phyloP scores from a whole-genome alignment of 176 grass and related monocot species.

The Juncus effusus region DNA sequence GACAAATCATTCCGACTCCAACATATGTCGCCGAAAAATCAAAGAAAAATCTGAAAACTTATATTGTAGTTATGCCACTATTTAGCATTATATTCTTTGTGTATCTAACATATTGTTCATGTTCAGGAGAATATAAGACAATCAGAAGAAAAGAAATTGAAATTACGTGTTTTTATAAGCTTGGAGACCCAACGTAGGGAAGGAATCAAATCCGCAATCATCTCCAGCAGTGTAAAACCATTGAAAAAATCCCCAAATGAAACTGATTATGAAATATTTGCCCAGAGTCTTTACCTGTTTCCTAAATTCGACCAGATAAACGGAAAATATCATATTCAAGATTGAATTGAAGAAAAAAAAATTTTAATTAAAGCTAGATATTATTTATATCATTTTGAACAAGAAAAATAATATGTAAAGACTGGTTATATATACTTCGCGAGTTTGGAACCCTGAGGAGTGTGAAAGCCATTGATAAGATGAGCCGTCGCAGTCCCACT shows the following conservation, averaged over 20 bases:
- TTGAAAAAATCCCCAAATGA: conserved; percentile 85
- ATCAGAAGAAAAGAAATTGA: conserved; percentile 4
- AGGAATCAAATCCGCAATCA: conserved; percentile 47
- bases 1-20: conserved; percentile 86
- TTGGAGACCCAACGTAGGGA: conserved; percentile 62
- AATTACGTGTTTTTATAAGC: conserved; percentile 56
- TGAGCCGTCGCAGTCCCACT: conserved; percentile 84
- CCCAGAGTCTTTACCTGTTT: conserved; percentile 58
- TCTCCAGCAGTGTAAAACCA: conserved; percentile 88
- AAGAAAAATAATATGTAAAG: not conserved
- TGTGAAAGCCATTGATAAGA: conserved; percentile 90
- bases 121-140: not conserved
- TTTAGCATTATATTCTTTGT: too few relatives aligned
- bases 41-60: conserved; percentile 55
- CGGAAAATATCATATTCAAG: conserved; percentile 15
- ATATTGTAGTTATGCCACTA: not conserved
- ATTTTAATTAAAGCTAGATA: too few relatives aligned
- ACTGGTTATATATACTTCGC: conserved; percentile 40
- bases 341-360: too few relatives aligned
- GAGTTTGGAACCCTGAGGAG: conserved; percentile 50
- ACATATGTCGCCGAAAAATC: conserved; percentile 80
- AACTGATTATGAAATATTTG: conserved; percentile 57
- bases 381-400: too few relatives aligned
- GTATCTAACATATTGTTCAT: not conserved
- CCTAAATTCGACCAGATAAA: conserved; percentile 41